A percentile compares a stretch with the other conserved stretches of the same genome.
phyloP scores from a whole-genome alignment of 2,329 filamentous ascomycete species.

The Aspergillus tanneri region DNA sequence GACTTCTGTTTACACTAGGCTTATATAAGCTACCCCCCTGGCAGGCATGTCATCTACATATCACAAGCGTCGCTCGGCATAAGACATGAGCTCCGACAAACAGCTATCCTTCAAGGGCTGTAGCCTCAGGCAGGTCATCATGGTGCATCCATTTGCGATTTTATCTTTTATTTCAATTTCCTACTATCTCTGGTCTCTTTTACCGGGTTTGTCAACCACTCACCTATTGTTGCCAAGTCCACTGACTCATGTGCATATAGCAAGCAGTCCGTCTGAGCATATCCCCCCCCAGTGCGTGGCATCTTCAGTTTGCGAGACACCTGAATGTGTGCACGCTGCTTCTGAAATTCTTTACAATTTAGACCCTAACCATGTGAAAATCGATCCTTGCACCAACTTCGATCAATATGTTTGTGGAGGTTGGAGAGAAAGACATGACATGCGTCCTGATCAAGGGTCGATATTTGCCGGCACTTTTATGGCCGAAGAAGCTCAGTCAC shows the following conservation, averaged over 20 bases:
- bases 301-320: constrained; percentile 52
- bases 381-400: constrained; percentile 70
- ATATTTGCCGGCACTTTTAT: constrained; percentile 62
- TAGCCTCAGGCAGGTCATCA: neutral
- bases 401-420: constrained; percentile 67
- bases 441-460: constrained; percentile 62
- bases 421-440: constrained; percentile 63
- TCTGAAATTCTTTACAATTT: constrained; percentile 63
- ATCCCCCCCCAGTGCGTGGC: constrained; percentile 18
- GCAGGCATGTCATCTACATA: neutral
- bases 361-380: constrained; percentile 59
- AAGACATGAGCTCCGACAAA: neutral
- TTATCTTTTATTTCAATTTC: neutral
- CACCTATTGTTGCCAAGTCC: constrained; percentile 3
- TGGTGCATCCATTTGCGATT: neutral
- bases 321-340: constrained; percentile 63
- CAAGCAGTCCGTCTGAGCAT: constrained; percentile 13
- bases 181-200: constrained; percentile 13
- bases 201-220: constrained; percentile 7
- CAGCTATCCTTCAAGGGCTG: neutral
- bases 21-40: neutral
- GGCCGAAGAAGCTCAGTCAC: constrained; percentile 58
- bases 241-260: too few species aligned
- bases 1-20: neutral
- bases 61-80: neutral